These are phyloP conservation scores for Ilyonectria mors-panacis DNA, from an alignment of 2,329 filamentous ascomycete species.

Conservation along the genomic window DNA sequence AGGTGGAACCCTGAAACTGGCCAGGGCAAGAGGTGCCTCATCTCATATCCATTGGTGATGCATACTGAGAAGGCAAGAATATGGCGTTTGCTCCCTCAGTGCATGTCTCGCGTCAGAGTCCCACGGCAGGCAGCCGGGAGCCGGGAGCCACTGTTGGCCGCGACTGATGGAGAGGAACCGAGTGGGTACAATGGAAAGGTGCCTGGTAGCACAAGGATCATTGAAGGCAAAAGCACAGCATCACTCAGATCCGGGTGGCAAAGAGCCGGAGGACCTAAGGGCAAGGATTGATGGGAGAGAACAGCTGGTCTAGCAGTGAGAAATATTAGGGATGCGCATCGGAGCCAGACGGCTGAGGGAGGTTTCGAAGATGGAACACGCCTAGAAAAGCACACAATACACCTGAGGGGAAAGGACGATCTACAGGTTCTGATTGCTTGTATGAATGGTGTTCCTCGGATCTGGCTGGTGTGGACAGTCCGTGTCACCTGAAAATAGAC, in stretches of 20 bases:
- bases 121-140: conserved; percentile 37
- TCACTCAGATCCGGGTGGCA: conserved; percentile 2
- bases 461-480: background rate
- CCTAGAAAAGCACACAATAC: background rate
- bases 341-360: conserved; percentile 6
- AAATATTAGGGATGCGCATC: background rate
- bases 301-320: background rate
- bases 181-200: conserved; percentile 10
- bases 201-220: conserved; percentile 20
- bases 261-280: background rate
- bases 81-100: conserved; percentile 14
- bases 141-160: conserved; percentile 28
- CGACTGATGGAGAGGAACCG: conserved; percentile 22
- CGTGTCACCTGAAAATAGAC: background rate
- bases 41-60: conserved; percentile 5
- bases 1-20: background rate
- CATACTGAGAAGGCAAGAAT: conserved; percentile 4
- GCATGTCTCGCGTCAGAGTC: conserved; percentile 30
- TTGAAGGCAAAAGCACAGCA: conserved; percentile 5
- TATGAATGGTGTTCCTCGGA: conserved; percentile 3
- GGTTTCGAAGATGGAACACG: conserved; percentile 1
- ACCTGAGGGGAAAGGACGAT: background rate
- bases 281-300: background rate
- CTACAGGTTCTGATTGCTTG: conserved; percentile 4
- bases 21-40: background rate